These are phyloP conservation scores for Vanderwaltozyma polyspora DNA, from an alignment of 805 yeast species.

Conservation along the genomic window DNA sequence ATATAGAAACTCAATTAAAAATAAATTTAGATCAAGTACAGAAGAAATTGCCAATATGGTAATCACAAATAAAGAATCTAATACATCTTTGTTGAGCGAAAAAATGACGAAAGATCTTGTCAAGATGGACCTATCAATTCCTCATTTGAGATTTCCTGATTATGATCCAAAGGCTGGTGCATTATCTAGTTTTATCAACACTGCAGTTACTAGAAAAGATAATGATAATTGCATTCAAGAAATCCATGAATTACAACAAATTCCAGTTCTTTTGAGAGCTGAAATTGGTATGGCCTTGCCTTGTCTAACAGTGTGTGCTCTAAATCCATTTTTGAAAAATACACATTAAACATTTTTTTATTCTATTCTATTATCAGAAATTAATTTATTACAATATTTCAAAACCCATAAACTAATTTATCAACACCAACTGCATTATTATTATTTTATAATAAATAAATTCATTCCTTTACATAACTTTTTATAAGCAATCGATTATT, in stretches of 20 bases:
- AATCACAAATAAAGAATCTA: slow-evolving; percentile 21
- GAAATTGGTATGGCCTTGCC: slow-evolving; percentile 95
- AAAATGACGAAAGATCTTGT: slow-evolving; percentile 39
- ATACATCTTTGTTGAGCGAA: slow-evolving; percentile 26
- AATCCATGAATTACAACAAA: slow-evolving; percentile 60
- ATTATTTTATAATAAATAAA: background rate
- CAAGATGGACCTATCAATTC: slow-evolving; percentile 40
- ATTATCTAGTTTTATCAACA: slow-evolving; percentile 34
- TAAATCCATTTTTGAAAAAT: slow-evolving; percentile 60
- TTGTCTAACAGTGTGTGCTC: slow-evolving; percentile 80
- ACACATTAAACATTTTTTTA: background rate
- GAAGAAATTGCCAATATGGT: slow-evolving; percentile 52
- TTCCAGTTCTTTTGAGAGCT: slow-evolving; percentile 79
- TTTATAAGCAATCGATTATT: too few species aligned
- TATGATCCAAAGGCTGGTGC: background rate
- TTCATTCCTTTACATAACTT: background rate
- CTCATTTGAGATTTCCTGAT: slow-evolving; percentile 28
- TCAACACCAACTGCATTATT: background rate
- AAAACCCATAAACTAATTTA: background rate
- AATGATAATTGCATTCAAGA: slow-evolving; percentile 64
- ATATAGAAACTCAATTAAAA: slow-evolving; percentile 66
- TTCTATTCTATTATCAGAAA: background rate
- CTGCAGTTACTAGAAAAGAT: slow-evolving; percentile 49
- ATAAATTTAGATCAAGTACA: slow-evolving; percentile 63
- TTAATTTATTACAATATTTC: background rate